Conservation (phyloP, 768 basidiomycete species). For the Lentinula edodes region DNA sequence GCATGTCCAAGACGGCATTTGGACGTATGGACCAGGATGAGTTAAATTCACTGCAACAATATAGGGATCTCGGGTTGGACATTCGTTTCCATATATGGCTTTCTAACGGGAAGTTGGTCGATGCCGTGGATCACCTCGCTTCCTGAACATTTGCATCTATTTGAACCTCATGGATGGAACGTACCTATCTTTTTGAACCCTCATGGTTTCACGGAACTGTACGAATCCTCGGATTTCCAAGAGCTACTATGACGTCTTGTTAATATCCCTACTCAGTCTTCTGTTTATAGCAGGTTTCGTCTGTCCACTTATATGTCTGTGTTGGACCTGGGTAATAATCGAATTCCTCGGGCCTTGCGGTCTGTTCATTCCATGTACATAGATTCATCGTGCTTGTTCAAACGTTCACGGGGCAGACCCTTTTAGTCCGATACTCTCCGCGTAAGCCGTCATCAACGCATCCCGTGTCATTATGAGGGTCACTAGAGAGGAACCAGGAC, state of each 20-base stretch:
- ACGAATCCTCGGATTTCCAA: background rate
- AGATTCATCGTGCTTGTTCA: no score
- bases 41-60: background rate
- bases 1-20: background rate
- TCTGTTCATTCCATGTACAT: background rate
- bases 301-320: background rate
- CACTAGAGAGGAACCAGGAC: no score
- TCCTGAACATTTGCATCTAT: background rate
- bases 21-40: background rate
- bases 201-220: background rate
- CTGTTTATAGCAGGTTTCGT: background rate
- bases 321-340: background rate
- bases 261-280: background rate
- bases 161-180: background rate
- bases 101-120: background rate
- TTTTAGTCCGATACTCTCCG: background rate
- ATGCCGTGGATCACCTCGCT: background rate
- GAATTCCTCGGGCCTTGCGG: background rate
- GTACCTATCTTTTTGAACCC: background rate
- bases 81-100: background rate
- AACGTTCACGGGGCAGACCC: no score
- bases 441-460: background rate
- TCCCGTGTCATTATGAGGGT: background rate
- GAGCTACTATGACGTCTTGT: background rate
- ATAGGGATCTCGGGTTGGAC: background rate